These are phyloP conservation scores for Lyophyllum shimeji DNA, from an alignment of 768 basidiomycete species.

Conservation along the genomic window DNA sequence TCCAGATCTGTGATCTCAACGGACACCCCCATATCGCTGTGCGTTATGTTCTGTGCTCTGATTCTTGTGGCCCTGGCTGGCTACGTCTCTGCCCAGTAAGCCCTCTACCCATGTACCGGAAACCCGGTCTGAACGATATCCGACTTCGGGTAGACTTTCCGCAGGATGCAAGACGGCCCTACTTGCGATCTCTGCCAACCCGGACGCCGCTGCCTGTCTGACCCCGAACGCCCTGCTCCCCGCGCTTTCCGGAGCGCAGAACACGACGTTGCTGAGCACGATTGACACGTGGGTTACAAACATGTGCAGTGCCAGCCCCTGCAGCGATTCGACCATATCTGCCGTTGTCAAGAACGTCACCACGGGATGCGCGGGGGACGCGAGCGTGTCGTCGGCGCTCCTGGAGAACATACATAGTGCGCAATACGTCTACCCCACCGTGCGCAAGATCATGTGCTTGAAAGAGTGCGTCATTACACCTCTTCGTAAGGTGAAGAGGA, in stretches of 20 bases:
- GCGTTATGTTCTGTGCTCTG: conserved; percentile 12
- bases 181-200: conserved; percentile 7
- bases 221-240: conserved; percentile 3
- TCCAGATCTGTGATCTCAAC: conserved; percentile 3
- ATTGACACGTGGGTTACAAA: conserved; percentile 4
- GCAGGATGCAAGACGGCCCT: conserved; percentile 8
- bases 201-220: conserved; percentile 12
- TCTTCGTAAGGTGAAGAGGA: background rate
- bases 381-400: conserved; percentile 9
- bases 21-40: background rate
- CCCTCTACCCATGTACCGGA: background rate
- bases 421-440: conserved; percentile 9
- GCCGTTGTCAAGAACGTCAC: conserved; percentile 10
- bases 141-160: conserved; percentile 1
- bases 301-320: conserved; percentile 9
- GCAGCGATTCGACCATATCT: conserved; percentile 8
- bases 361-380: conserved; percentile 8
- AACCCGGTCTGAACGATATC: background rate
- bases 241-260: conserved; percentile 1
- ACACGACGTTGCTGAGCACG: conserved; percentile 1
- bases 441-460: conserved; percentile 9
- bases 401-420: conserved; percentile 9
- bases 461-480: background rate
- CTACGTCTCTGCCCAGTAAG: conserved; percentile 13
- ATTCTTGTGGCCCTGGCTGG: conserved; percentile 14